Percentiles rank a stretch among this genome's conserved stretches.
phyloP scores from a whole-genome alignment of 441 rosid species.

The Omphalea diandra region DNA sequence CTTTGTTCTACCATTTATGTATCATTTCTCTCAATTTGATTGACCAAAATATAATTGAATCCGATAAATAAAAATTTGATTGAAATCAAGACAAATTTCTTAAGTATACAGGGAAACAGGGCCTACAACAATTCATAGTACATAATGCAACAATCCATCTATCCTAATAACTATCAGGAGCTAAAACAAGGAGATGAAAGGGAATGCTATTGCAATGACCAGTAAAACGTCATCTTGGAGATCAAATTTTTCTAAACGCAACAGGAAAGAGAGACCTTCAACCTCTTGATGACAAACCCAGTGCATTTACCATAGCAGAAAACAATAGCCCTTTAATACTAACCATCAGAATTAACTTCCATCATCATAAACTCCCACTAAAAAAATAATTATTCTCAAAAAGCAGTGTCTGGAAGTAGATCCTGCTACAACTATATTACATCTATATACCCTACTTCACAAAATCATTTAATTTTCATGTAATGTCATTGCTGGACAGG shows the following conservation, averaged over 20 bases:
- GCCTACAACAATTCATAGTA: too few relatives aligned
- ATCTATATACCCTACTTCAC: background rate
- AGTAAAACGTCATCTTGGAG: background rate
- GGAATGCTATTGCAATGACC: background rate
- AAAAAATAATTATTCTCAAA: background rate
- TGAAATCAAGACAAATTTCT: too few relatives aligned
- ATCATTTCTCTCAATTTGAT: background rate
- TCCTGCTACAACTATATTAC: background rate
- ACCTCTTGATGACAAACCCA: background rate
- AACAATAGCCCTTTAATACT: background rate
- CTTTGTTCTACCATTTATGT: background rate
- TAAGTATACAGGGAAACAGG: too few relatives aligned
- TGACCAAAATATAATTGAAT: background rate
- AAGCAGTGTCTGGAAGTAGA: background rate
- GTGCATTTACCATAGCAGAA: background rate
- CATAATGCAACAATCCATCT: background rate
- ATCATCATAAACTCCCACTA: background rate
- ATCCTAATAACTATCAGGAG: background rate
- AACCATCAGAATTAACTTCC: background rate
- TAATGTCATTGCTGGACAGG: background rate
- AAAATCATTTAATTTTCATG: background rate
- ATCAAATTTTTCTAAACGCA: background rate
- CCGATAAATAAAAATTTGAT: background rate
- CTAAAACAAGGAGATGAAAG: background rate
- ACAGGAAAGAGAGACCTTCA: background rate